A percentile compares a stretch with the other conserved stretches of the same genome.
Conservation (phyloP, 202 grass and related monocot genomes). For the Eragrostis tef region DNA sequence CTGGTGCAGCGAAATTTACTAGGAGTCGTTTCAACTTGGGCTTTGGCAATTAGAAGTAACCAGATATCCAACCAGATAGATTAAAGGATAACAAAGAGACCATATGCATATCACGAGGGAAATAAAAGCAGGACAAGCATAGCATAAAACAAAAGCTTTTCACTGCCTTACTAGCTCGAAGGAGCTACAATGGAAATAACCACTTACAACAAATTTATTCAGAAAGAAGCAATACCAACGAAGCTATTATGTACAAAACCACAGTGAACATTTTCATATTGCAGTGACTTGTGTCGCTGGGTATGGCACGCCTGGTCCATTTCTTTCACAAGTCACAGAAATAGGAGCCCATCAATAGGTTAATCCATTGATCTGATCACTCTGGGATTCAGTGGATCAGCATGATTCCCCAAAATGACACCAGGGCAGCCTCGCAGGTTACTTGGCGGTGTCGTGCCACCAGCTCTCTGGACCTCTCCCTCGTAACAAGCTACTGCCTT, state of each 20-base stretch:
- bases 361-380: conserved; percentile 36
- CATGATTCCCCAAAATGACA: background rate
- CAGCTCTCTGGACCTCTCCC: conserved; percentile 3
- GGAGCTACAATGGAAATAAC: conserved; percentile 18
- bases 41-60: background rate
- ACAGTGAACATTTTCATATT: background rate
- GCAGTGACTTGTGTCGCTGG: background rate
- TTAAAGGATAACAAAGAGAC: background rate
- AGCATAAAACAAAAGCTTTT: background rate
- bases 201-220: conserved; percentile 9
- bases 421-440: conserved; percentile 6
- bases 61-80: background rate
- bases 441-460: background rate
- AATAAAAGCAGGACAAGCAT: background rate
- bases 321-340: conserved; percentile 31
- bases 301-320: background rate
- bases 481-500: background rate
- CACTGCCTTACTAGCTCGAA: conserved; percentile 29
- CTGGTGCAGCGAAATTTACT: background rate
- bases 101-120: background rate
- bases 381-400: conserved; percentile 1
- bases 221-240: background rate
- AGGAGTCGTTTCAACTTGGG: background rate
- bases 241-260: conserved; percentile 40
- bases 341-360: conserved; percentile 24